Evolutionary conservation across 2,329 filamentous ascomycete genomes (phyloP), one percentile per base, ranked within the genome.

Genomic region (Thelonectria olida): DNA sequence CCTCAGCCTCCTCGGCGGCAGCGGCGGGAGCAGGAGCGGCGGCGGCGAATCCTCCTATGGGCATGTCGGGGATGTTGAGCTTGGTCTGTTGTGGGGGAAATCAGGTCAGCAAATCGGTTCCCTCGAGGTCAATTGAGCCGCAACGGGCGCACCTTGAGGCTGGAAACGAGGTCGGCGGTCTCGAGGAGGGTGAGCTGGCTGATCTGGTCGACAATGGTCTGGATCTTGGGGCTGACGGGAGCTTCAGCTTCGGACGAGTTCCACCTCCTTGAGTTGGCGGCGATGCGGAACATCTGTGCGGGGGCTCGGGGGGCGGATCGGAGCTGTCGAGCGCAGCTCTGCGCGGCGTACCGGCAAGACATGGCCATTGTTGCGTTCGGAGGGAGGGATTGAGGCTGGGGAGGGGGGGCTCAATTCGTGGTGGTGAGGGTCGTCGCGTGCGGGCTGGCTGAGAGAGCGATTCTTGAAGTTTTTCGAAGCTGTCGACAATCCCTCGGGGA

Each of bases 41-140:
- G 55, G 90, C 90, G 66, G 91, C 90, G 78, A 97, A 97, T 64
- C 92, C 93, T 70, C 95, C 95, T 70, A 98, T 89, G 65, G 96
- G 96, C 81, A 98, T 90, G 75, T 99, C 96, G 77, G 96, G 96
- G 76, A 99, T 98, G 81, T 99, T 99, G 66, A 99, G 88, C 76
- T 91, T 92, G 75, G 90, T 89, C 96, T 98, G 74, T 58, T 45
- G 48, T 45, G 23, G 22, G 19, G 28, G 6, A 19, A 41, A 15
- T 41, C 51, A 54, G 25, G 22, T 54, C 28, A 51, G 54, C n/a
- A 12, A n/a, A n/a, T n/a, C n/a, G 23, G 44, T 9, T 42, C 28
- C 10, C 15, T 41, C 17, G 8, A 48, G n/a, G 42, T 49, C 62
- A 62, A 71, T 67, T 65, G 54, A 58, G 48, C 9, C 31, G n/a